These are phyloP conservation scores for Porodaedalea pini DNA, from an alignment of 1,284 basidiomycete species.

Conservation along the genomic window DNA sequence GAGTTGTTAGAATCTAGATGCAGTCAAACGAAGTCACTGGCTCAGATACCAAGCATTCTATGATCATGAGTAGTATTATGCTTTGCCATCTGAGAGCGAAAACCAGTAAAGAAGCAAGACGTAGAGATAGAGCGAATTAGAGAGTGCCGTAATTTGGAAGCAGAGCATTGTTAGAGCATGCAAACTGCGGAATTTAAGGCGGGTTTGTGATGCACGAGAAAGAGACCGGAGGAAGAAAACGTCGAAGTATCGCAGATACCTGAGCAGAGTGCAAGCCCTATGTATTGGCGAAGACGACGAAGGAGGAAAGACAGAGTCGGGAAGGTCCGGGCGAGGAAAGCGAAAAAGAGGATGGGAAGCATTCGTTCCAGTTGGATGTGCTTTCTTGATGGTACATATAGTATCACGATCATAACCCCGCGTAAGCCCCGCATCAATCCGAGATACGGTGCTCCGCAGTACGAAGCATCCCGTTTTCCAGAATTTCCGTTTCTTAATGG, in stretches of 20 bases:
- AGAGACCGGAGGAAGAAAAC: background rate
- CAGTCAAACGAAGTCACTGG: no score
- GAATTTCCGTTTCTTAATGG: background rate
- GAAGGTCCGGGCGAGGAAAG: background rate
- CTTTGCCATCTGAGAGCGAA: no score
- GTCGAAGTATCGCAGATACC: background rate
- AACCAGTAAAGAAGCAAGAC: no score
- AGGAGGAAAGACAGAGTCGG: background rate
- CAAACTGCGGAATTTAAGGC: background rate
- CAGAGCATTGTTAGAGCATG: background rate
- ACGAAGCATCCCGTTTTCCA: background rate
- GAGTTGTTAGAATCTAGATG: no score
- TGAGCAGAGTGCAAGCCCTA: background rate
- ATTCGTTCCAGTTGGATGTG: background rate
- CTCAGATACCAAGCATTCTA: no score
- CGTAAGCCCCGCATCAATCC: slow-evolving; percentile 3
- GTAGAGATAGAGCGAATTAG: no score
- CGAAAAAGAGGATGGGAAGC: background rate
- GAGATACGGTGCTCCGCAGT: background rate
- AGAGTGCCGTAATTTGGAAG: background rate
- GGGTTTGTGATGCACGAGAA: background rate
- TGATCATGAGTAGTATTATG: no score
- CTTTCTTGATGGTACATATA: background rate
- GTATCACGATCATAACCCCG: background rate
- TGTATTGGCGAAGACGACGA: background rate